These are phyloP conservation scores for Alloascoidea africana DNA, from an alignment of 805 yeast species.

Conservation along the genomic window DNA sequence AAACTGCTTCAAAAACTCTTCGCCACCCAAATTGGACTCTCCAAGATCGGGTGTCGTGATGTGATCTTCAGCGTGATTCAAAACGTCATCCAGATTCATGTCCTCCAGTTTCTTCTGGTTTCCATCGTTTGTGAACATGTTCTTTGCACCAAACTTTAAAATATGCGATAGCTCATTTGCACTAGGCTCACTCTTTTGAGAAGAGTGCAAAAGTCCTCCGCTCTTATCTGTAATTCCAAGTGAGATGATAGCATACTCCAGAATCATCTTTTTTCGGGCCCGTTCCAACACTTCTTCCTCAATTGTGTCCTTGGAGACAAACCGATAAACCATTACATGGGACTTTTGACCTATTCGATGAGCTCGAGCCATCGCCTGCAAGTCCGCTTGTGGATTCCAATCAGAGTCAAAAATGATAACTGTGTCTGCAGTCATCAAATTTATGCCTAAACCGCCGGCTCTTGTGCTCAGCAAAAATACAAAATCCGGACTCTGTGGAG, in stretches of 20 bases:
- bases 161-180: slow-evolving; percentile 82
- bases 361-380: slow-evolving; percentile 99
- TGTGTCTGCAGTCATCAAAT: slow-evolving; percentile 98
- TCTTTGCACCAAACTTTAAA: slow-evolving; percentile 94
- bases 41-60: slow-evolving; percentile 92
- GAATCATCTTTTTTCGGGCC: slow-evolving; percentile 94
- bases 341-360: slow-evolving; percentile 99
- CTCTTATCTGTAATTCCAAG: slow-evolving; percentile 81
- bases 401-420: slow-evolving; percentile 96
- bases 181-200: slow-evolving; percentile 58
- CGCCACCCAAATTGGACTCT: slow-evolving; percentile 96
- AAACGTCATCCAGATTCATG: slow-evolving; percentile 87
- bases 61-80: slow-evolving; percentile 95
- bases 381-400: slow-evolving; percentile 99
- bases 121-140: slow-evolving; percentile 91
- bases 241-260: slow-evolving; percentile 94
- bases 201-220: slow-evolving; percentile 25
- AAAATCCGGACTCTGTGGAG: slow-evolving; percentile 85
- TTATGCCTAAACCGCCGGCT: slow-evolving; percentile 98
- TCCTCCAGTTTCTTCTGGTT: slow-evolving; percentile 94
- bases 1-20: slow-evolving; percentile 90
- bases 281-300: slow-evolving; percentile 96
- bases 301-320: slow-evolving; percentile 95
- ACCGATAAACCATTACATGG: slow-evolving; percentile 93
- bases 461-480: slow-evolving; percentile 83